phyloP scores from a whole-genome alignment of 129 eudicot genomes.

The Arctium minus region DNA sequence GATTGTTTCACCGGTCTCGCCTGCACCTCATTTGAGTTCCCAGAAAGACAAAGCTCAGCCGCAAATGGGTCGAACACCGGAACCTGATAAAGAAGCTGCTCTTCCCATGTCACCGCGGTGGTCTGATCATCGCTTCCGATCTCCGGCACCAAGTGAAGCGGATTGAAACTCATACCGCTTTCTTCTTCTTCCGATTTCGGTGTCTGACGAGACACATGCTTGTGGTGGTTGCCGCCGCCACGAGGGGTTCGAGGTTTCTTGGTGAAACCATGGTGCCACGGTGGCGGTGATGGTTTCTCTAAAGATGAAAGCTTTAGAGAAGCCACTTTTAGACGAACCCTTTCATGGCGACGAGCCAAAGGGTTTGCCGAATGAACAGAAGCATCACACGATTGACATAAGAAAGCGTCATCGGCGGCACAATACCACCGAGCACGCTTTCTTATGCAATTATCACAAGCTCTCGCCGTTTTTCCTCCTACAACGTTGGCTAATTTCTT shows the following conservation, averaged over 20 bases:
- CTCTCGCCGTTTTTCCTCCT: slow-evolving; percentile 72
- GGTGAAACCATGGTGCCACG: slow-evolving; percentile 72
- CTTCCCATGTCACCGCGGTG: slow-evolving; percentile 41
- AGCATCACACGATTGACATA: slow-evolving; percentile 72
- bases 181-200: slow-evolving; percentile 33
- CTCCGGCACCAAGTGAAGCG: slow-evolving; percentile 66
- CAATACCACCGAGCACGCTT: slow-evolving; percentile 89
- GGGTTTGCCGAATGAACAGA: slow-evolving; percentile 68
- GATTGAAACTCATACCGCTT: slow-evolving; percentile 10
- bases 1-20: background rate
- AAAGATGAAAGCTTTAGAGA: slow-evolving; percentile 24
- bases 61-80: slow-evolving; percentile 67
- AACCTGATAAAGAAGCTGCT: slow-evolving; percentile 65
- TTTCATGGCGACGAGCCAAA: slow-evolving; percentile 65
- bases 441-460: slow-evolving; percentile 71
- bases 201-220: slow-evolving; percentile 8
- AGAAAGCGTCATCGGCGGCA: slow-evolving; percentile 76
- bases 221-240: slow-evolving; percentile 25
- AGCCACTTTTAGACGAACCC: slow-evolving; percentile 61
- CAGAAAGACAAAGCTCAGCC: slow-evolving; percentile 47
- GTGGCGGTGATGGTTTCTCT: slow-evolving; percentile 30
- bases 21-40: slow-evolving; percentile 32
- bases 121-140: slow-evolving; percentile 43
- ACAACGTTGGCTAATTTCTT: slow-evolving; percentile 55
- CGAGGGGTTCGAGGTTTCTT: slow-evolving; percentile 79